Base-by-base conservation (phyloP, 768 basidiomycete species). In the Lentinus tigrinus region DNA sequence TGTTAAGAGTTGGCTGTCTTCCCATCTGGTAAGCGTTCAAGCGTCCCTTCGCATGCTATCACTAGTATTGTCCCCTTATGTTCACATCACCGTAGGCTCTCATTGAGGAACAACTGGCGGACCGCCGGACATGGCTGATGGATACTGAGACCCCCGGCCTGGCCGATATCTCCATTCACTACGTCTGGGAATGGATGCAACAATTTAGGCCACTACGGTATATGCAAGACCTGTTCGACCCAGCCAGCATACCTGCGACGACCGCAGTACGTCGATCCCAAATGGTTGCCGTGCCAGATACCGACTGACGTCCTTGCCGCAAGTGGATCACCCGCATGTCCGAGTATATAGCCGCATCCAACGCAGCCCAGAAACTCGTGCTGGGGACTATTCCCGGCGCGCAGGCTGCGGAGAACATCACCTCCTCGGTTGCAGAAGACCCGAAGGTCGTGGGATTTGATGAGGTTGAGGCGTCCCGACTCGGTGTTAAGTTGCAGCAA, bases 71-170 rank as follows among this genome's bases (percentile, higher is more conserved):
- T n/a, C n/a, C n/a, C n/a, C n/a, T n/a, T n/a, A n/a, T n/a, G n/a
- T n/a, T n/a, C n/a, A n/a, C n/a, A n/a, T 19, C 38, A 10, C 21
- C 46, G 14, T 42, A 78, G 77, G 60, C 65, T n/a, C 61, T 76
- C 23, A 38, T 76, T 11, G 75, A 79, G 57, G 72, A 75, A 34
- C 72, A 85, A 65, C 71, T 85, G 27, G 66, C 70, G 16, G 83
- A 85, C 65, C 80, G 75, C 23, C 75, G 84, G 2, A 77, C 80
- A 64, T 87, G 83, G 82, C 71, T 85, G 9, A 78, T 85, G 56
- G 75, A 84, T 60, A 84, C 84, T 0, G 77, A 77, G 54, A 56
- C 70, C 0, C 82, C 84, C 9, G 75, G 79, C 40, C 68, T 83
- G 23, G 80, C 77, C 6, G 85, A 87, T 64, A 67, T 85, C 34